These are phyloP conservation scores for Camelina neglecta DNA, from an alignment of 345 rosid genomes.

Conservation along the genomic window DNA sequence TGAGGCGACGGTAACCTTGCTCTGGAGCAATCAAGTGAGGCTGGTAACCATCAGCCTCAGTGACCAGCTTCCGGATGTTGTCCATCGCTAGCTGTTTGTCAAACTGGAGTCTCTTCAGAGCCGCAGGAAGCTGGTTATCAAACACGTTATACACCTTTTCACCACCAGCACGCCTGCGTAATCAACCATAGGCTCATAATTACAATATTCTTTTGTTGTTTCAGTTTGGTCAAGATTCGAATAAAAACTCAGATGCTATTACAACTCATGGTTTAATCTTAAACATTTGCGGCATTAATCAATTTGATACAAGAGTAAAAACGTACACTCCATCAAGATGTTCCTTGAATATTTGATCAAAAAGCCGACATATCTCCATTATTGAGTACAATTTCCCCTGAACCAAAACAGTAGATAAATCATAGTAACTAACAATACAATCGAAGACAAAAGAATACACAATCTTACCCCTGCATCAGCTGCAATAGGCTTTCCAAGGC, in stretches of 20 bases:
- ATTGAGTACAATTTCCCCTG: conserved; percentile 97
- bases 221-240: background rate
- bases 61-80: conserved; percentile 90
- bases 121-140: conserved; percentile 99
- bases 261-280: conserved; percentile 22
- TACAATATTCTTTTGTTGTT: background rate
- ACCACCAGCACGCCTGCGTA: conserved; percentile 93
- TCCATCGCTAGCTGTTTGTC: conserved; percentile 99
- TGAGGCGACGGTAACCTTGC: conserved; percentile 98
- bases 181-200: conserved; percentile 17
- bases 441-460: conserved; percentile 31
- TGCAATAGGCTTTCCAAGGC: conserved; percentile 98
- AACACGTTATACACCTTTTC: conserved; percentile 93
- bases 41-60: conserved; percentile 99
- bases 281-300: conserved; percentile 11
- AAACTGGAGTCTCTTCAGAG: conserved; percentile 96
- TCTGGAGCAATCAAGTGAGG: conserved; percentile 99
- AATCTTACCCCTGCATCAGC: conserved; percentile 94
- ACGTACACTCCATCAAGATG: conserved; percentile 97
- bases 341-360: conserved; percentile 91
- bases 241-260: conserved; percentile 19
- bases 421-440: conserved; percentile 12
- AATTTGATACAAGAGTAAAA: conserved; percentile 17
- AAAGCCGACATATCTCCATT: conserved; percentile 98
- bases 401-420: conserved; percentile 40